phyloP scores from a whole-genome alignment of 176 grass and related monocot genomes.

The Ensete ventricosum region DNA sequence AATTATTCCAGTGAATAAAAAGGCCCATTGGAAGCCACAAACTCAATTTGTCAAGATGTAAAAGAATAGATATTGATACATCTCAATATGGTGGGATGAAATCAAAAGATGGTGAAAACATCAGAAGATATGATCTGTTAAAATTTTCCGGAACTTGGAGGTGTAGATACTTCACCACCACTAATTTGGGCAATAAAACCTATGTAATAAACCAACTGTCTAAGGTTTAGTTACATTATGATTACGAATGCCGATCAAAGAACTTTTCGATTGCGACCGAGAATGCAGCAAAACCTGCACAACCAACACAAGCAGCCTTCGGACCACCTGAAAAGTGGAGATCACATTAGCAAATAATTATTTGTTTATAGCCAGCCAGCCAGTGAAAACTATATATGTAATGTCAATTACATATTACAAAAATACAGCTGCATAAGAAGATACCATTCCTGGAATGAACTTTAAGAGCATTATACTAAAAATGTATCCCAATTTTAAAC shows the following conservation, averaged over 20 bases:
- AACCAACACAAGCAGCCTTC: constrained; percentile 72
- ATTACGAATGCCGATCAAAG: constrained; percentile 66
- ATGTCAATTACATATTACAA: not conserved
- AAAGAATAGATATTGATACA: not conserved
- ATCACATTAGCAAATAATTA: not conserved
- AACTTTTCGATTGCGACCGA: constrained; percentile 91
- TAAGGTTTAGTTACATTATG: not conserved
- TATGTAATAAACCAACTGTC: not conserved
- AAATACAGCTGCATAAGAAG: not conserved
- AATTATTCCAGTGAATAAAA: not conserved
- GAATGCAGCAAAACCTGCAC: constrained; percentile 89
- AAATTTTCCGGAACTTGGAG: not conserved
- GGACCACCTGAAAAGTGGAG: constrained; percentile 70
- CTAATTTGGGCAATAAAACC: not conserved
- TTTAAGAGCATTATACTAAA: not conserved
- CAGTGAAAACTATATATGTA: not conserved
- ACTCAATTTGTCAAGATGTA: too few species aligned
- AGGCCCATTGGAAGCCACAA: not conserved
- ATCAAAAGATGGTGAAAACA: too few species aligned
- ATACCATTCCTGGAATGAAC: not conserved
- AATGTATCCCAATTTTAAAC: not conserved
- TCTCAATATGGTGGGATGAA: not conserved
- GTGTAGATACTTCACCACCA: not conserved
- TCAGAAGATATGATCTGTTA: too few species aligned
- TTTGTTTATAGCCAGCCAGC: not conserved